phyloP scores from a whole-genome alignment of 495 filamentous ascomycete genomes.

The Aspergillus heteromorphus region DNA sequence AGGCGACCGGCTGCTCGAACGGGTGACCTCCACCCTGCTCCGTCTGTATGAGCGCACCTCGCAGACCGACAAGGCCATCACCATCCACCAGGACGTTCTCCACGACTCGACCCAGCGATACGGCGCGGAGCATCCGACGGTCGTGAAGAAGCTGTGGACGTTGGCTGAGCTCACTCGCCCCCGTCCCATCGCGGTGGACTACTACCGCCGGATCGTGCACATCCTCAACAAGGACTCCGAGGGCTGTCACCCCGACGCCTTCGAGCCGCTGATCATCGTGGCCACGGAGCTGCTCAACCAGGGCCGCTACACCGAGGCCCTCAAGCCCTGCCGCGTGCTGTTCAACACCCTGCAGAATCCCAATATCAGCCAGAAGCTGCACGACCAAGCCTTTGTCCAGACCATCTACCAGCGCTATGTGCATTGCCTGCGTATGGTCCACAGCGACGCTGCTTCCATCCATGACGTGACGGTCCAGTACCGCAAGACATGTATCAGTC shows the following conservation, averaged over 20 bases:
- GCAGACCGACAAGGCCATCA: slow-evolving; percentile 30
- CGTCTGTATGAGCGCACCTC: slow-evolving; percentile 28
- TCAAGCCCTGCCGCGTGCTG: slow-evolving; percentile 26
- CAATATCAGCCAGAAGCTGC: slow-evolving; percentile 26
- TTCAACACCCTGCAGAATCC: slow-evolving; percentile 30
- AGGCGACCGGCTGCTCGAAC: slow-evolving; percentile 27
- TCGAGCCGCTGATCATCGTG: slow-evolving; percentile 34
- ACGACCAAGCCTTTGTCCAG: slow-evolving; percentile 25
- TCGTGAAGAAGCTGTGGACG: slow-evolving; percentile 31
- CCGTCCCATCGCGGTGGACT: slow-evolving; percentile 29
- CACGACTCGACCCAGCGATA: slow-evolving; percentile 28
- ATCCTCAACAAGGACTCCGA: slow-evolving; percentile 31
- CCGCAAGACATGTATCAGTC: slow-evolving; percentile 24
- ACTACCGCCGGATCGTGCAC: slow-evolving; percentile 33
- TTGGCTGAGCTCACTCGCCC: slow-evolving; percentile 32
- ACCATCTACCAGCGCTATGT: slow-evolving; percentile 29
- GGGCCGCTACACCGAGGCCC: slow-evolving; percentile 30
- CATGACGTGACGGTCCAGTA: slow-evolving; percentile 33
- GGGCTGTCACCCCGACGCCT: slow-evolving; percentile 26
- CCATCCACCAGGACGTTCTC: slow-evolving; percentile 26
- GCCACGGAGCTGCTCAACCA: slow-evolving; percentile 33
- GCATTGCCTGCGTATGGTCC: slow-evolving; percentile 27
- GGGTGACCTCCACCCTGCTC: slow-evolving; percentile 22
- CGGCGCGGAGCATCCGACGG: slow-evolving; percentile 24
- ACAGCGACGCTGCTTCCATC: slow-evolving; percentile 22